Base-by-base conservation (phyloP, 306 rosid genomes). In the Gillenia trifoliata region DNA sequence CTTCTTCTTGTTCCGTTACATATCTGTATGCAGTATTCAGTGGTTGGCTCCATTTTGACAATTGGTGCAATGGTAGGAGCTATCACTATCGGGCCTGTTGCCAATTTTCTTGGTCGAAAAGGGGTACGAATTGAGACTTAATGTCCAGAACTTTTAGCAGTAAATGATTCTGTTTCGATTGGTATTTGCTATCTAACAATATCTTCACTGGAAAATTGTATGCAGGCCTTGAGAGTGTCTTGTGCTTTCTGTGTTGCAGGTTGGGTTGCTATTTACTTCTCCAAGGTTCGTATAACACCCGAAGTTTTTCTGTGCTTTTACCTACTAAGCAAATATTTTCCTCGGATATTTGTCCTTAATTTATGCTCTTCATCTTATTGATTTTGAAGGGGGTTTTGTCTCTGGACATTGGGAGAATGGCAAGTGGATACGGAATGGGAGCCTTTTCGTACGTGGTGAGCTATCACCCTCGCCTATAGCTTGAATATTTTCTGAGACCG, bases 381-480 rank as follows among this genome's bases (percentile, higher is more conserved):
- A 30, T 49, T 54, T 72, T 59, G 66, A 54, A 93, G 98, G 91
- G 86, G 7, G 80, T 85, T 43, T 63, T 78, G 68, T 66, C 91
- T 77, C 74, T 93, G 90, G 88, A 89, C 85, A 84, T 89, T 82
- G 98, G 92, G 68, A 92, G 97, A 85, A 79, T 89, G 73, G 89
- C 89, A 71, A 93, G 92, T 30, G 98, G 98, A 80, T 93, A 88
- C 77, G 98, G 96, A 85, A 93, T 93, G 97, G 98, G 98, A 77
- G 85, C 91, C 61, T 93, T 86, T 77, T 93, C 98, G 62, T 93
- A 80, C 41, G 92, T 93, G 92, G 98, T 93, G 66, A 41, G 80
- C 7, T 61, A 6, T 28, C 29, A 30, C 22, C 2, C 40, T 61
- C 66, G 38, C 28, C 10, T 28, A 29, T 5, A 61, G 6, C 38